phyloP scores from a whole-genome alignment of 2,329 filamentous ascomycete species.

The Penicillium nordicum region DNA sequence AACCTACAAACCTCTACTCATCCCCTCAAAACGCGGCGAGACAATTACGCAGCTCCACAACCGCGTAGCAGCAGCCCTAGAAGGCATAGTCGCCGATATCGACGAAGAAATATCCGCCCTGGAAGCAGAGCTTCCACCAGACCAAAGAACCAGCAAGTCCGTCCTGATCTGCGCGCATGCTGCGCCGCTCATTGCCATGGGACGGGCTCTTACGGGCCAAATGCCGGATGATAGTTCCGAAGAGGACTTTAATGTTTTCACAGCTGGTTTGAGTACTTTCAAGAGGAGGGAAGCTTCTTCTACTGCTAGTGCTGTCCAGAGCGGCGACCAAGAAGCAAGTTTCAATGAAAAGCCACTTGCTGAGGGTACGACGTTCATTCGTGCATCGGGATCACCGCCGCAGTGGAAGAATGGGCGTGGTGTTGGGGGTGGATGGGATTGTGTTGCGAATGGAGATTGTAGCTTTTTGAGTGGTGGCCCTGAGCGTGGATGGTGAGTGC shows the following conservation, averaged over 20 bases:
- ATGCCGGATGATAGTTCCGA: slow-evolving; percentile 68
- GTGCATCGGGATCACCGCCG: slow-evolving; percentile 24
- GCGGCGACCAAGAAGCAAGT: slow-evolving; percentile 25
- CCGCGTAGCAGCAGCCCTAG: slow-evolving; percentile 67
- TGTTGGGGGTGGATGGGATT: slow-evolving; percentile 75
- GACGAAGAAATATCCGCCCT: slow-evolving; percentile 53
- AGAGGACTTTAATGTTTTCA: slow-evolving; percentile 83
- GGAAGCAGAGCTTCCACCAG: slow-evolving; percentile 48
- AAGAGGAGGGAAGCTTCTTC: slow-evolving; percentile 40
- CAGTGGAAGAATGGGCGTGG: slow-evolving; percentile 60
- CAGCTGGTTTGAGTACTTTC: slow-evolving; percentile 74
- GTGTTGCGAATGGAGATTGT: slow-evolving; percentile 78
- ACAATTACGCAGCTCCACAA: slow-evolving; percentile 75
- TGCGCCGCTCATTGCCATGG: slow-evolving; percentile 81
- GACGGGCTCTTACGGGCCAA: slow-evolving; percentile 72
- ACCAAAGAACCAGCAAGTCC: slow-evolving; percentile 54
- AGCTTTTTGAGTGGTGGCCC: slow-evolving; percentile 74
- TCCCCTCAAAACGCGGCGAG: slow-evolving; percentile 73
- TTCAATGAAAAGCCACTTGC: slow-evolving; percentile 18
- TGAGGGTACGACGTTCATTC: slow-evolving; percentile 29
- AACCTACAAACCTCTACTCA: slow-evolving; percentile 60
- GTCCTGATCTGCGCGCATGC: slow-evolving; percentile 86
- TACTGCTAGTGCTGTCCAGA: background rate
- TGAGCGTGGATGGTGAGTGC: slow-evolving; percentile 78
- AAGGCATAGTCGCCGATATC: slow-evolving; percentile 67